These are phyloP conservation scores for Cicer cuneatum DNA, from an alignment of 306 rosid genomes.

Conservation along the genomic window DNA sequence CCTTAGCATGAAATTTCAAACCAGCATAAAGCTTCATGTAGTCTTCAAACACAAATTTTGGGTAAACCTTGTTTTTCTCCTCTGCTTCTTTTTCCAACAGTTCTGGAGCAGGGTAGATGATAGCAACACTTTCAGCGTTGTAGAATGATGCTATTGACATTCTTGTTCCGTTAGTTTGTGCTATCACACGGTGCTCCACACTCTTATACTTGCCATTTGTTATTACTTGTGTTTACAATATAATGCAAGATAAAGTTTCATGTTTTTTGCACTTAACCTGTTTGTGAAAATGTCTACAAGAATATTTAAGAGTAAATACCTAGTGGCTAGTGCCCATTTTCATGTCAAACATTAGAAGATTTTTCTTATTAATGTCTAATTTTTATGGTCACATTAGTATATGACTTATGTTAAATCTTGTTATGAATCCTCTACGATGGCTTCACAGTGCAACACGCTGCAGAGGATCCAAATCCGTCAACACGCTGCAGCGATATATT, in stretches of 20 bases:
- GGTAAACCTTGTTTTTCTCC: slow-evolving; percentile 73
- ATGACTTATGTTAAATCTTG: no score
- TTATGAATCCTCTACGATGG: no score
- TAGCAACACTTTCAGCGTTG: slow-evolving; percentile 89
- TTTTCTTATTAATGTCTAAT: background rate
- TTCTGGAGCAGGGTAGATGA: slow-evolving; percentile 78
- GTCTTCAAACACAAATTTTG: slow-evolving; percentile 86
- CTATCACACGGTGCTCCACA: slow-evolving; percentile 84
- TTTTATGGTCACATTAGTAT: slow-evolving; percentile 8
- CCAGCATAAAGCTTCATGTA: slow-evolving; percentile 85
- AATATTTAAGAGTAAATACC: background rate
- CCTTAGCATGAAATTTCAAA: slow-evolving; percentile 81
- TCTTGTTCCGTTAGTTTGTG: slow-evolving; percentile 76
- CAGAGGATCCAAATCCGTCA: no score
- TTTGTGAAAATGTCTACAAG: slow-evolving; percentile 29
- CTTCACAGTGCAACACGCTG: no score
- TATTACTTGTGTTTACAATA: slow-evolving; percentile 58
- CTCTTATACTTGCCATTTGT: slow-evolving; percentile 94
- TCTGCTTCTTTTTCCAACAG: slow-evolving; percentile 70
- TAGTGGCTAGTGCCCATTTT: no score
- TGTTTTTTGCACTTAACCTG: slow-evolving; percentile 7
- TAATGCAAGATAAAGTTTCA: background rate
- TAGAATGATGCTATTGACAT: slow-evolving; percentile 96
- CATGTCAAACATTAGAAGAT: background rate
- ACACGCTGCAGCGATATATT: no score